These are phyloP conservation scores for Colletotrichum sp. DNA, from an alignment of 2,329 filamentous ascomycete genomes.

Conservation along the genomic window DNA sequence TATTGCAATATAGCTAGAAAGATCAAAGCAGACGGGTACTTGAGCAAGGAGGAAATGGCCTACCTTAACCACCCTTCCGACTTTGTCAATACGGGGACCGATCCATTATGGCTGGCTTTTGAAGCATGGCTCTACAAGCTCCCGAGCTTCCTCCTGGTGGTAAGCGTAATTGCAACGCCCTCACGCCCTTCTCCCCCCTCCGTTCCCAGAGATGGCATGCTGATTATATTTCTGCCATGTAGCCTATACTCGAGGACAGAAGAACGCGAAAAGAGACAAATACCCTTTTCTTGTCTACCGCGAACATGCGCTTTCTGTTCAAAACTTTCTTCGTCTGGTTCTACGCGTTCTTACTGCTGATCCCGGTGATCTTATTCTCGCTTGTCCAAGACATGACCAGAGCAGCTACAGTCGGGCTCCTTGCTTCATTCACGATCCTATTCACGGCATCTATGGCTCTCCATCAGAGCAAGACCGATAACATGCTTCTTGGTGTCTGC, in stretches of 20 bases:
- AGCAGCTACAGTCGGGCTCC: background rate
- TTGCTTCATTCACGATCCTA: background rate
- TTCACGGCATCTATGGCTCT: background rate
- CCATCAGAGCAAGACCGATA: background rate
- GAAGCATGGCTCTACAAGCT: background rate
- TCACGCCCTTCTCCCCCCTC: too few species aligned
- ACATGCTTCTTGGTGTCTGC: background rate
- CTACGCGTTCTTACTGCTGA: background rate
- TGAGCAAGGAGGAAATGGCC: background rate
- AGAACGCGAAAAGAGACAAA: background rate
- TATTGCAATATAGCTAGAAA: background rate
- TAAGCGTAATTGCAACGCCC: too few species aligned
- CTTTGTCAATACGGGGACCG: background rate
- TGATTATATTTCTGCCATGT: fast-evolving
- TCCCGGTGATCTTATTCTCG: background rate
- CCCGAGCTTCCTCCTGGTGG: background rate
- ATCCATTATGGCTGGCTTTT: background rate
- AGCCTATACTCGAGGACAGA: background rate
- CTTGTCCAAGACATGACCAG: background rate
- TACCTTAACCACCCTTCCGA: background rate
- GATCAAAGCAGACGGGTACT: background rate
- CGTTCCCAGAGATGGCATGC: background rate
- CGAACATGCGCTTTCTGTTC: background rate
- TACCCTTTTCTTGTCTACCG: background rate
- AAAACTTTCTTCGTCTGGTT: background rate